Conservation (phyloP, 768 basidiomycete genomes). For the Pisolithus tinctorius region DNA sequence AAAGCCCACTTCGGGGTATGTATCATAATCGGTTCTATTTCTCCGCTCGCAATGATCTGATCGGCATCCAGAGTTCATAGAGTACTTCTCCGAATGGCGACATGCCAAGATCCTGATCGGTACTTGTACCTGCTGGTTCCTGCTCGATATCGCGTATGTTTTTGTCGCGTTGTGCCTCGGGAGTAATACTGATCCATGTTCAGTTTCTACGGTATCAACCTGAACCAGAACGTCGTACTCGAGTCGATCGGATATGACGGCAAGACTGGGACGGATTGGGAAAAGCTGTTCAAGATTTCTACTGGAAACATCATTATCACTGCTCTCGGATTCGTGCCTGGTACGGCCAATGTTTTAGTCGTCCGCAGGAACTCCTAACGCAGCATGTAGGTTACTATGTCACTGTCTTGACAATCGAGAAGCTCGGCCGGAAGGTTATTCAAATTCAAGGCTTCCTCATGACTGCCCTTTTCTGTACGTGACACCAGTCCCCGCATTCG, state of each 20-base stretch:
- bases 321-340: constrained; percentile 71
- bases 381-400: constrained; percentile 54
- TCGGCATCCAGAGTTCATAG: constrained; percentile 43
- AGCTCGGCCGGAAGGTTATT: constrained; percentile 67
- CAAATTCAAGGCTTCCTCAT: constrained; percentile 71
- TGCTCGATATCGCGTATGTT: constrained; percentile 61
- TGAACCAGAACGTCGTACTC: constrained; percentile 75
- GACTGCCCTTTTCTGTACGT: constrained; percentile 59
- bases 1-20: constrained; percentile 48
- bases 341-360: constrained; percentile 21
- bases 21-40: no score
- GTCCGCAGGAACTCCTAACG: not conserved
- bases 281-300: constrained; percentile 59
- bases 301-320: constrained; percentile 69
- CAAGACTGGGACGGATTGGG: constrained; percentile 47
- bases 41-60: not conserved
- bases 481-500: not conserved
- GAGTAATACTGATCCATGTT: not conserved
- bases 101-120: constrained; percentile 63
- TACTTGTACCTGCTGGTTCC: constrained; percentile 66
- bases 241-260: constrained; percentile 66
- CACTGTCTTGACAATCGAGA: constrained; percentile 62
- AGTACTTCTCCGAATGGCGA: constrained; percentile 68
- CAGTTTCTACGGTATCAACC: constrained; percentile 71
- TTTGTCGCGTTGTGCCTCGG: not conserved